Evolutionary conservation across 2,329 filamentous ascomycete genomes (phyloP).

Genomic region (Fusarium pseudograminearum): DNA sequence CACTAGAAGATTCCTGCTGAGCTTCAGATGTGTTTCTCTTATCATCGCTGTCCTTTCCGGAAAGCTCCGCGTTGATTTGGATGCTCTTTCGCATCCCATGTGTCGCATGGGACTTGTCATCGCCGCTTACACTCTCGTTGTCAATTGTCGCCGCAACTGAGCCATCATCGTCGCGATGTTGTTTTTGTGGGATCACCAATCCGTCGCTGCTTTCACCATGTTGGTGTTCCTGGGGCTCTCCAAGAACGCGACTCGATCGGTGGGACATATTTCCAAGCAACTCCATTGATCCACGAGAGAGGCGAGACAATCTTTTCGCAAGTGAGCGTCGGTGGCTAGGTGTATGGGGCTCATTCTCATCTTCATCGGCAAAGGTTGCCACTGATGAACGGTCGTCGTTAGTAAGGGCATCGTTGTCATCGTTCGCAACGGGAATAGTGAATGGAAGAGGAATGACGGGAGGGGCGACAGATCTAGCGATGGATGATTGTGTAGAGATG

Average conservation of each 20-base stretch:
- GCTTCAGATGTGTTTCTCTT: slow-evolving; percentile 22
- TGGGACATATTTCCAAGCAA: slow-evolving; percentile 61
- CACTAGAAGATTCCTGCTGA: slow-evolving; percentile 20
- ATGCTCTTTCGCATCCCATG: slow-evolving; percentile 49
- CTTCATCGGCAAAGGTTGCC: slow-evolving; percentile 76
- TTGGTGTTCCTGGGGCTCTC: slow-evolving; percentile 35
- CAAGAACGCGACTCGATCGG: slow-evolving; percentile 38
- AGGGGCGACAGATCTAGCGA: slow-evolving; percentile 54
- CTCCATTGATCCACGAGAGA: slow-evolving; percentile 62
- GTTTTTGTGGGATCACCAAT: slow-evolving; percentile 53
- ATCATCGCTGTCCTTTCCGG: slow-evolving; percentile 41
- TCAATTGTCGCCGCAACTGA: slow-evolving; percentile 72
- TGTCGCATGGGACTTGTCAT: slow-evolving; percentile 49
- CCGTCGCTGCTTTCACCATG: slow-evolving; percentile 61
- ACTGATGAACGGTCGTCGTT: slow-evolving; percentile 72
- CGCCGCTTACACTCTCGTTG: slow-evolving; percentile 60
- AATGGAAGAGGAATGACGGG: slow-evolving; percentile 75
- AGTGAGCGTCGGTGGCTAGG: slow-evolving; percentile 53
- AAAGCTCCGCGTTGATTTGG: slow-evolving; percentile 57
- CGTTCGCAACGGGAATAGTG: slow-evolving; percentile 63
- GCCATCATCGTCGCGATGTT: slow-evolving; percentile 57
- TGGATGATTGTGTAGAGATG: slow-evolving; percentile 38
- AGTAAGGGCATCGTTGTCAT: slow-evolving; percentile 53
- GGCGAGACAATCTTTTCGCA: slow-evolving; percentile 62
- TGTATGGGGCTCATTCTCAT: slow-evolving; percentile 52